Percentiles rank a stretch among this genome's conserved stretches.
Evolutionary conservation across 2,329 filamentous ascomycete species (phyloP).

Genomic region (Aspergillus glaucus): DNA sequence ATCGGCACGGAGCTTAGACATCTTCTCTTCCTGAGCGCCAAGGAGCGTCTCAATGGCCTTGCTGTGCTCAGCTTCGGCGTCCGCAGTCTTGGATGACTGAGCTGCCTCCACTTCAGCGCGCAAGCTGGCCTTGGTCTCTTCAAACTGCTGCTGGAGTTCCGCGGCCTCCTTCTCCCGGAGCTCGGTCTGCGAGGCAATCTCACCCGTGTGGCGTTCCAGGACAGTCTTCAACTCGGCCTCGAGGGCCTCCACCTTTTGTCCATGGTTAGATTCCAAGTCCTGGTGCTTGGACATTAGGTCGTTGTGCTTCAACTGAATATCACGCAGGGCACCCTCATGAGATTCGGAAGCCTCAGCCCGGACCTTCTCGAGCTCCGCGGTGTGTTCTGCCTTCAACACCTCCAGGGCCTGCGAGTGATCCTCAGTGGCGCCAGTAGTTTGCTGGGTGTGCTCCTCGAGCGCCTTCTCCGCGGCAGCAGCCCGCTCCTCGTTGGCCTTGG

Average conservation of each 20-base stretch:
- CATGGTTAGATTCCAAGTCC: slow-evolving; percentile 26
- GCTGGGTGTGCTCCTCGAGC: slow-evolving; percentile 29
- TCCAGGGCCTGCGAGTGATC: slow-evolving; percentile 29
- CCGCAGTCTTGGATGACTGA: slow-evolving; percentile 27
- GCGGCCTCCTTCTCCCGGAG: slow-evolving; percentile 24
- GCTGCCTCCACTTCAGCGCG: slow-evolving; percentile 33
- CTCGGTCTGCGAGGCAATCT: slow-evolving; percentile 25
- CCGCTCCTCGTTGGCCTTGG: slow-evolving; percentile 33
- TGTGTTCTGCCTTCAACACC: slow-evolving; percentile 29
- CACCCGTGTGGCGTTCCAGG: slow-evolving; percentile 18
- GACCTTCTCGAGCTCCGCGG: slow-evolving; percentile 27
- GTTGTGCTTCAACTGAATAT: slow-evolving; percentile 31
- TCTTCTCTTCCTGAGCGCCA: slow-evolving; percentile 33
- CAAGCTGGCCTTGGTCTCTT: slow-evolving; percentile 27
- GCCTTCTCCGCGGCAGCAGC: slow-evolving; percentile 26
- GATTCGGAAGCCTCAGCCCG: slow-evolving; percentile 25
- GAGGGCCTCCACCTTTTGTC: slow-evolving; percentile 23
- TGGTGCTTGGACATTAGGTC: slow-evolving; percentile 22
- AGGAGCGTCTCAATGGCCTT: slow-evolving; percentile 37
- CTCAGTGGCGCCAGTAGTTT: slow-evolving; percentile 23
- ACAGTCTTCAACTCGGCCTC: slow-evolving; percentile 17
- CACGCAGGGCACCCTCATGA: slow-evolving; percentile 22
- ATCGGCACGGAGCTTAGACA: slow-evolving; percentile 30
- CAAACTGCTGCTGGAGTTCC: slow-evolving; percentile 30
- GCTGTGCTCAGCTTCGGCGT: slow-evolving; percentile 33